phyloP scores from a whole-genome alignment of 192 early-diverging fungal species.

The Rhizophagus sp. region DNA sequence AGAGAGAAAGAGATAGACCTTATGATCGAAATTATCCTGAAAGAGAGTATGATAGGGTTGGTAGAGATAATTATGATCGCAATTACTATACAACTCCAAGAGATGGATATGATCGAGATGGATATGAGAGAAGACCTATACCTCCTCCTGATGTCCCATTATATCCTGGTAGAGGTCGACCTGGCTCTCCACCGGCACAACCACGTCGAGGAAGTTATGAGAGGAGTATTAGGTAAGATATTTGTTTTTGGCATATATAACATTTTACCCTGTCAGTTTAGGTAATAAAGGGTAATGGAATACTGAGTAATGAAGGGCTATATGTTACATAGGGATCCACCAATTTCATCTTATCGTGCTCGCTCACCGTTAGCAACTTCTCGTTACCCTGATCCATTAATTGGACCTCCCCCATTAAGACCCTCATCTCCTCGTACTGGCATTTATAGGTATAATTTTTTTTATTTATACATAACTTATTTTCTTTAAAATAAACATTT shows the following conservation, averaged over 20 bases:
- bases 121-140: conserved; percentile 22
- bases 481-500: no score
- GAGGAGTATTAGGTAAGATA: conserved; percentile 13
- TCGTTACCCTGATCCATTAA: conserved; percentile 18
- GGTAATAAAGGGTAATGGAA: no score
- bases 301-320: no score
- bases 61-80: conserved; percentile 23
- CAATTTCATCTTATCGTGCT: conserved; percentile 20
- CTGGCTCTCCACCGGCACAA: neutral
- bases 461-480: no score
- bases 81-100: conserved; percentile 17
- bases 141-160: conserved; percentile 13
- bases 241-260: no score
- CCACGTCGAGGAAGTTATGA: conserved; percentile 27
- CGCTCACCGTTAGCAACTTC: conserved; percentile 4
- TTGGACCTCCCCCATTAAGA: conserved; percentile 13
- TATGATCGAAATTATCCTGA: conserved; percentile 28
- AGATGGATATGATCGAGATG: conserved; percentile 25
- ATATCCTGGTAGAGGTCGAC: conserved; percentile 10
- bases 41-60: conserved; percentile 16
- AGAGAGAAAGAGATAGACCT: conserved; percentile 26
- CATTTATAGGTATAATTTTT: neutral
- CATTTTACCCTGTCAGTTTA: no score
- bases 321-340: neutral
- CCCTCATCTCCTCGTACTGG: conserved; percentile 4